Evolutionary conservation across 75 land plant species (phyloP), one percentile per base, ranked within the genome.

Genomic region (Cunninghamia lanceolata): DNA sequence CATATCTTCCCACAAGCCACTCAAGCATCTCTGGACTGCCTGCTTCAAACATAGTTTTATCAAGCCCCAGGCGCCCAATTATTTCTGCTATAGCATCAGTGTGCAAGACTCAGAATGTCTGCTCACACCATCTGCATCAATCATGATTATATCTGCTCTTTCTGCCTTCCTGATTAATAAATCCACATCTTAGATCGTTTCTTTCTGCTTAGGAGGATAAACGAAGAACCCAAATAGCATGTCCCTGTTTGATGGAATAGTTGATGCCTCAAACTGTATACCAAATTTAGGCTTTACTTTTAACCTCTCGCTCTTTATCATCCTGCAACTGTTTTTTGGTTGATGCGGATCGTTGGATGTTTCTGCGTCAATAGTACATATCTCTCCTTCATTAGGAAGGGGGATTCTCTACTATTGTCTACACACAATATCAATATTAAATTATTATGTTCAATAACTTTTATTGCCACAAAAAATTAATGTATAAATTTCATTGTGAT

Each of bases 31-130:
- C 92, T 15, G 92, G 85, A 88, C 89, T 86, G 39, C 91, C 90
- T 45, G 97, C 95, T 86, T 94, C 95, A 93, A 97, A 97, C 97
- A 97, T 97, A 46, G 93, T 94, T 84, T 89, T 97, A 87, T 97
- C 95, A 19, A 97, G 89, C 28, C 99, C 99, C 66, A 97, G 86
- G 13, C 97, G 93, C 66, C 95, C 94, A 63, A 95, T 86, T 38
- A 97, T 86, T 88, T 93, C 93, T 66, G 97, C 93, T 50, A 97
- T 89, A 28, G 96, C 84, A 83, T 97, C 99, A n/a, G 97, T 90
- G 75, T 94, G 90, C 53, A 86, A 63, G 86, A 74, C 21, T 90
- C 94, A 80, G 90, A 87, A 86, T 89, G 87, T 14, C 89, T 86
- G 83, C 90, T 88, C 25, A 96, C 83, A 70, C 93, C 96, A 82